These are phyloP conservation scores for Phytophthora sojae DNA, from an alignment of 352 stramenopile species.

Conservation along the genomic window DNA sequence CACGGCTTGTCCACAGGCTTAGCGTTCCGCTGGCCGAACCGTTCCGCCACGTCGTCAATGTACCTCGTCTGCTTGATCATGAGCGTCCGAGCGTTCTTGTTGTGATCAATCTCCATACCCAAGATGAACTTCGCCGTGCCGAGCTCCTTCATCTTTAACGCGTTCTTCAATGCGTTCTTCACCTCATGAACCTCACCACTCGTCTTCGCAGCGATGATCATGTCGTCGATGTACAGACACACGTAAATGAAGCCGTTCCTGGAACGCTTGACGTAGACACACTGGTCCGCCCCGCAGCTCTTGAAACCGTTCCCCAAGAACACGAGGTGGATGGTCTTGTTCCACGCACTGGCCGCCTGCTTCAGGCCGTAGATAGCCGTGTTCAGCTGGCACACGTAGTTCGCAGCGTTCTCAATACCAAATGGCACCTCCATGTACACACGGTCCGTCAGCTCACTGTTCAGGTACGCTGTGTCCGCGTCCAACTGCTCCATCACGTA, in stretches of 20 bases:
- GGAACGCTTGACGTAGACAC: neutral
- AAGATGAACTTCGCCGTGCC: constrained; percentile 2
- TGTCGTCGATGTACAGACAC: neutral
- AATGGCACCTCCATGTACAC: constrained; percentile 22
- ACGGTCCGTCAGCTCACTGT: constrained; percentile 15
- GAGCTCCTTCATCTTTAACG: constrained; percentile 9
- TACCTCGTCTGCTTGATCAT: constrained; percentile 6
- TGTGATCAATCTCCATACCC: constrained; percentile 5
- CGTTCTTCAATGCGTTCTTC: no score
- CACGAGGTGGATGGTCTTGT: constrained; percentile 4
- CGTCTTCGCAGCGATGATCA: constrained; percentile 1
- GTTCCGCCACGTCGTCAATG: constrained; percentile 5
- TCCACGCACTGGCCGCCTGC: neutral
- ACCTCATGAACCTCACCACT: constrained; percentile 1
- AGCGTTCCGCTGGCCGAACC: neutral
- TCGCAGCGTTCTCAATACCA: neutral
- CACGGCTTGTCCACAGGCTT: constrained; percentile 5
- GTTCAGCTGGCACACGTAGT: neutral
- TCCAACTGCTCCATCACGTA: constrained; percentile 42
- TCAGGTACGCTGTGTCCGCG: constrained; percentile 44
- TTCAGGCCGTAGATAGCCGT: constrained; percentile 5
- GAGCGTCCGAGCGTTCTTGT: neutral
- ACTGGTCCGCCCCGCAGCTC: neutral
- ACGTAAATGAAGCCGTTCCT: neutral
- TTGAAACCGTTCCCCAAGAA: constrained; percentile 6